phyloP scores from a whole-genome alignment of 768 basidiomycete genomes.

The Pleurotus giganteus region DNA sequence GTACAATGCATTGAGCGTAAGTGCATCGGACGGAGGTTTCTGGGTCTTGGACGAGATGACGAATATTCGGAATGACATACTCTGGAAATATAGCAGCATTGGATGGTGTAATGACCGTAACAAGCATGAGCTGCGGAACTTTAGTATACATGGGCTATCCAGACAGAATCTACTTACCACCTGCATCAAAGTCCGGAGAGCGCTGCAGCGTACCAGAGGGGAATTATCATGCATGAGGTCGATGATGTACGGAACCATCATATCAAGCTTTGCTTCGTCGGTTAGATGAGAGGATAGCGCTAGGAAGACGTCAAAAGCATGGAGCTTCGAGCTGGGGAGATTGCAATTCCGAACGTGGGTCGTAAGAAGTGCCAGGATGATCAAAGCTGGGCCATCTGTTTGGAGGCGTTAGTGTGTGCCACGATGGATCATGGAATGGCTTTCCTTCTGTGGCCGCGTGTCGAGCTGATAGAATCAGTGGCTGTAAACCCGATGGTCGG shows the following conservation, averaged over 20 bases:
- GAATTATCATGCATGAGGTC: slow-evolving; percentile 86
- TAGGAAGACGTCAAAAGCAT: slow-evolving; percentile 82
- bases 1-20: slow-evolving; percentile 82
- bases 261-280: slow-evolving; percentile 93
- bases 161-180: slow-evolving; percentile 50
- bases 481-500: slow-evolving; percentile 50
- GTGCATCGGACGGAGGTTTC: slow-evolving; percentile 80
- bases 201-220: slow-evolving; percentile 77
- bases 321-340: slow-evolving; percentile 83
- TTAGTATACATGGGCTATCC: not conserved
- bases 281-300: slow-evolving; percentile 79
- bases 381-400: slow-evolving; percentile 83
- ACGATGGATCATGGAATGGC: not conserved
- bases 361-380: slow-evolving; percentile 83
- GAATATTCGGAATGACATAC: slow-evolving; percentile 91
- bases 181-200: slow-evolving; percentile 77
- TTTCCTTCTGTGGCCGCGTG: slow-evolving; percentile 64
- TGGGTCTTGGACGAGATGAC: slow-evolving; percentile 76
- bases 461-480: slow-evolving; percentile 45
- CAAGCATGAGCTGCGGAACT: slow-evolving; percentile 40
- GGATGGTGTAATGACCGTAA: slow-evolving; percentile 82
- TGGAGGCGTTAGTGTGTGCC: not conserved
- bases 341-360: slow-evolving; percentile 88
- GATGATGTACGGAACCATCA: slow-evolving; percentile 89
- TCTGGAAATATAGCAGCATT: slow-evolving; percentile 83